A percentile compares a stretch with the other conserved stretches of the same genome.
Evolutionary conservation across 371 early-diverging fungal species (phyloP).

Genomic region (Mortierella polycephala): DNA sequence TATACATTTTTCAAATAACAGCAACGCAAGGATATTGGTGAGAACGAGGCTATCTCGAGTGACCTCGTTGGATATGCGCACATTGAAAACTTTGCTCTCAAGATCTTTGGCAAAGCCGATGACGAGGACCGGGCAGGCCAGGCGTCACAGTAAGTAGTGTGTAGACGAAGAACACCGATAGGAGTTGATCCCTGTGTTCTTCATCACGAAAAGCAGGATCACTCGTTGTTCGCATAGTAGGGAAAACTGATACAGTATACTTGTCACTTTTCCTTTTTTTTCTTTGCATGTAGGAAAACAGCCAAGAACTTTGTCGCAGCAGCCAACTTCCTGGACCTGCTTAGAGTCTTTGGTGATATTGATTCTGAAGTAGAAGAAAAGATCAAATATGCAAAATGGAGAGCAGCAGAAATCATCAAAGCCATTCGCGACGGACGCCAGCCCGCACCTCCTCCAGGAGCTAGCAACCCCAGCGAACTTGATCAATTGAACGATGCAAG

Average conservation of each 20-base stretch:
- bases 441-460: slow-evolving; percentile 76
- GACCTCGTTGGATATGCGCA: slow-evolving; percentile 87
- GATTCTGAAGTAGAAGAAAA: slow-evolving; percentile 82
- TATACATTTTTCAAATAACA: slow-evolving; percentile 30
- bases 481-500: slow-evolving; percentile 8
- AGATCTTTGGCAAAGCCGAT: slow-evolving; percentile 92
- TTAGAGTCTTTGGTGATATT: slow-evolving; percentile 84
- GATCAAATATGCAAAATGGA: slow-evolving; percentile 96
- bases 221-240: background rate
- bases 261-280: background rate
- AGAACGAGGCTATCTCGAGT: slow-evolving; percentile 80
- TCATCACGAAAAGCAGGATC: no score
- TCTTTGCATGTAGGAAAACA: slow-evolving; percentile 68
- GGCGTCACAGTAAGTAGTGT: slow-evolving; percentile 70
- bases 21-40: slow-evolving; percentile 74
- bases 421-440: slow-evolving; percentile 88
- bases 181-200: no score
- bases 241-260: background rate
- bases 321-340: slow-evolving; percentile 82
- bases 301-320: slow-evolving; percentile 90
- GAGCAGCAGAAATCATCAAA: slow-evolving; percentile 93
- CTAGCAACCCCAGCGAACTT: slow-evolving; percentile 30
- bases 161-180: background rate
- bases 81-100: slow-evolving; percentile 88
- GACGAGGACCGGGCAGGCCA: slow-evolving; percentile 89